These are phyloP conservation scores for Nannizziopsis barbatae DNA, from an alignment of 2,329 filamentous ascomycete species.

Conservation along the genomic window DNA sequence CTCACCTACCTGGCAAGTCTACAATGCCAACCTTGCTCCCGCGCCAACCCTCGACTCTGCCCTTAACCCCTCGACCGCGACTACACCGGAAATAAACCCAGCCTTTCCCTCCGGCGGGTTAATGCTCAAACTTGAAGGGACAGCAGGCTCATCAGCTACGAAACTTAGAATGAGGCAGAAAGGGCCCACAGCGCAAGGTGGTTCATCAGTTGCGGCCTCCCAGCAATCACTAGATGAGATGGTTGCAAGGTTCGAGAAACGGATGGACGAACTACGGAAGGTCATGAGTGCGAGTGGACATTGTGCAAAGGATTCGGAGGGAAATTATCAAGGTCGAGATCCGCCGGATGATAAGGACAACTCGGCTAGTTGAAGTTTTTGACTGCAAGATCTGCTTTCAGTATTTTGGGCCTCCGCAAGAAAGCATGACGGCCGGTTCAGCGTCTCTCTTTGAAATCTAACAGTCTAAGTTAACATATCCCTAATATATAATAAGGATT, in stretches of 20 bases:
- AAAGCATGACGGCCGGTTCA: too few relatives aligned
- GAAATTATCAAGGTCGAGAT: background rate
- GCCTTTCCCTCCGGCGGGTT: conserved; percentile 33
- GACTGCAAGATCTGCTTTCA: too few relatives aligned
- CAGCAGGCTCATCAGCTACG: conserved; percentile 24
- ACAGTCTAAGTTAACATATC: too few relatives aligned
- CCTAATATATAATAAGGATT: too few relatives aligned
- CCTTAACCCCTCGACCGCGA: conserved; percentile 36
- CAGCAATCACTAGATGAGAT: conserved; percentile 33
- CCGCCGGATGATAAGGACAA: too few relatives aligned
- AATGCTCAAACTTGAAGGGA: conserved; percentile 38
- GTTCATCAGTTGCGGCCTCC: conserved; percentile 4
- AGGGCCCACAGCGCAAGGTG: background rate
- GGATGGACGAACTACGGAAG: conserved; percentile 34
- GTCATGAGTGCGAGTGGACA: conserved; percentile 30
- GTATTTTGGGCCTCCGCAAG: too few relatives aligned
- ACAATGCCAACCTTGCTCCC: conserved; percentile 42
- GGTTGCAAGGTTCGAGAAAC: conserved; percentile 38
- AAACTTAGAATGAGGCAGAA: conserved; percentile 7
- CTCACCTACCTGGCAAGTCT: conserved; percentile 60
- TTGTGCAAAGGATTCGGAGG: background rate
- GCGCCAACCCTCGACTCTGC: conserved; percentile 51
- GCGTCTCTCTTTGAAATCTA: too few relatives aligned
- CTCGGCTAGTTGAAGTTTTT: too few relatives aligned
- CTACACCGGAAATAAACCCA: conserved; percentile 16